Evolutionary conservation across 257 asterid genomes (phyloP), one percentile per base, ranked within the genome.

Genomic region (Pogostemon cablin): DNA sequence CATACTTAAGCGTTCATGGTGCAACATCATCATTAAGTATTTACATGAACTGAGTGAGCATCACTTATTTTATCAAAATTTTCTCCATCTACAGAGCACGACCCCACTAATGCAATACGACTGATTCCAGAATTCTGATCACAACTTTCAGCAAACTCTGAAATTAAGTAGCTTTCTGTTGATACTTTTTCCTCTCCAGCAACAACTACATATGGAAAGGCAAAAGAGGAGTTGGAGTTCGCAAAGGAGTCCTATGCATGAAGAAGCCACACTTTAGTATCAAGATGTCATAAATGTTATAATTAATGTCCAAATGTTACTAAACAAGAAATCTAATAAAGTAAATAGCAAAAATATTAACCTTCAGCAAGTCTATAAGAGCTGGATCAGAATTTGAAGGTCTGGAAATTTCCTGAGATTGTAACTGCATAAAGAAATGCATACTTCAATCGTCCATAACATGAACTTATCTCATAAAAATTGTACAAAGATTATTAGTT

Each of bases 351-450:
- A 78, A 65, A 20, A 15, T 39, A 71, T 62, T 87, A 70, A 93
- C 99, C 99, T 87, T 86, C 61, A 95, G 96, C 82, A 87, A 77
- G 81, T 85, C 88, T 67, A 88, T 61, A 72, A 95, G 96, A 35
- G 77, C 79, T 9, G 82, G 86, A 78, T 89, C 89, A 41, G 89
- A 81, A 67, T 64, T 85, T 77, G 82, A 78, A 54, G 88, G 86
- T 72, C 87, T 80, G 70, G 91, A 77, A 43, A 84, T 79, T 70
- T 91, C 93, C 59, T 74, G 71, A 56, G 99, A 89, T 62, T 72
- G 95, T 67, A 95, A 70, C 98, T 91, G 84, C 80, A 75, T 7
- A 77, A 25, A 9, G 67, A 72, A 72, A 57, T 49, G 15, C 69
- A 44, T 46, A 71, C 35, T 59, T 50, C 68, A 74, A 75, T 75